phyloP scores from a whole-genome alignment of 1,284 basidiomycete genomes.

The Chiua sp. region DNA sequence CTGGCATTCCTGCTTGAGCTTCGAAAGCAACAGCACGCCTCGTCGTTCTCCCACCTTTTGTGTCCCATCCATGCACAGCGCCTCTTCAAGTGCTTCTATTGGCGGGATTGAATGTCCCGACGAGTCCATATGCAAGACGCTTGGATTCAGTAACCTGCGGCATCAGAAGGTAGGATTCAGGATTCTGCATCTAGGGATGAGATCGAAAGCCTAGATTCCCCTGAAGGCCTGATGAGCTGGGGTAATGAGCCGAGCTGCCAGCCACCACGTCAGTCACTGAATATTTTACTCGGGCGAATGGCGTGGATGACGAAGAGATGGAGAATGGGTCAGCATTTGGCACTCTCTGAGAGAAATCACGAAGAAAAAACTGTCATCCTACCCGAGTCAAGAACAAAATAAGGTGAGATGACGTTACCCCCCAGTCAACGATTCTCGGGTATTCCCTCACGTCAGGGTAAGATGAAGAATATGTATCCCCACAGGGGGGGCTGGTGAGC shows the following conservation, averaged over 20 bases:
- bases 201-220: no score
- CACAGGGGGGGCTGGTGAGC: constrained; percentile 58
- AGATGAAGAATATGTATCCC: constrained; percentile 64
- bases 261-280: constrained; percentile 78
- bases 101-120: no score
- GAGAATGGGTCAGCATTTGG: no score
- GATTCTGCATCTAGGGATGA: constrained; percentile 53
- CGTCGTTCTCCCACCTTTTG: no score
- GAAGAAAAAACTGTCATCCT: constrained; percentile 64
- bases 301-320: constrained; percentile 23
- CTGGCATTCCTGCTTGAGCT: constrained; percentile 62
- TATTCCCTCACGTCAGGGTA: constrained; percentile 60
- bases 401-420: constrained; percentile 42
- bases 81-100: constrained; percentile 49
- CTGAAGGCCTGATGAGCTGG: constrained; percentile 67
- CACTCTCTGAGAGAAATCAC: no score
- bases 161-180: constrained; percentile 65
- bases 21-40: constrained; percentile 30
- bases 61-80: no score
- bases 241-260: constrained; percentile 81
- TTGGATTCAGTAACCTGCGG: constrained; percentile 80
- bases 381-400: not conserved
- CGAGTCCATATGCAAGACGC: constrained; percentile 85
- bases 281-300: constrained; percentile 65
- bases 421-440: constrained; percentile 62